Conservation (phyloP, 768 basidiomycete species). For the Kwoniella bestiolae region DNA sequence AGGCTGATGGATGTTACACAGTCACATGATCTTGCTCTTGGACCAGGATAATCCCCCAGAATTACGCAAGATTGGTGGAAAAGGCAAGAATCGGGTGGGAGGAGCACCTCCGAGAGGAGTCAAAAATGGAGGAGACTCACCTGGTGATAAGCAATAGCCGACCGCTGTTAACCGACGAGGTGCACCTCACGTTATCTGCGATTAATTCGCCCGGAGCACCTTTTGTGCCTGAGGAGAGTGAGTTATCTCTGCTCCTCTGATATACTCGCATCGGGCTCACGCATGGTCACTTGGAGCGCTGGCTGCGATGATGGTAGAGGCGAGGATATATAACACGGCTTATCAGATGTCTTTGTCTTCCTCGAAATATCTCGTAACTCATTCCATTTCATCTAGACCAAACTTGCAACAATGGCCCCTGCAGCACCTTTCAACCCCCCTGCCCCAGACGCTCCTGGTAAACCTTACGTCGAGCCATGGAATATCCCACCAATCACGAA, state of each 20-base stretch:
- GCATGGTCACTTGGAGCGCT: not conserved
- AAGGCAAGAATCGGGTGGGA: not conserved
- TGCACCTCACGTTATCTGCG: not conserved
- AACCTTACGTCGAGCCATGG: conserved; percentile 33
- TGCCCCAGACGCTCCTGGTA: conserved; percentile 27
- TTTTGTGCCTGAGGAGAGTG: not conserved
- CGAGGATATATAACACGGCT: not conserved
- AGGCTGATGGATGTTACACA: not conserved
- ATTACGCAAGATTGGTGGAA: not conserved
- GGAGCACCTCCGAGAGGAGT: not conserved
- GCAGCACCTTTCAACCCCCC: conserved; percentile 33
- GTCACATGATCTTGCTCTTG: too few relatives aligned
- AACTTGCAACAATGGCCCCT: conserved; percentile 4
- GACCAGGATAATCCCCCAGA: too few relatives aligned
- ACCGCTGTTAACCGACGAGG: not conserved
- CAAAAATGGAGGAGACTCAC: not conserved
- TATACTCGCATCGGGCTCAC: not conserved
- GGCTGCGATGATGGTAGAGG: not conserved
- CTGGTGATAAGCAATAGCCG: not conserved
- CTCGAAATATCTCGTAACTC: conserved; percentile 4
- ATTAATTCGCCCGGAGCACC: not conserved
- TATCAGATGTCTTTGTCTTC: too few relatives aligned
- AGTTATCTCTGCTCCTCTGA: not conserved
- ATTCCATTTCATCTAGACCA: not conserved
- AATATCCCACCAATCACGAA: conserved; percentile 35